Evolutionary conservation across 2,329 filamentous ascomycete species (phyloP).

Genomic region (Talaromyces marneffei): DNA sequence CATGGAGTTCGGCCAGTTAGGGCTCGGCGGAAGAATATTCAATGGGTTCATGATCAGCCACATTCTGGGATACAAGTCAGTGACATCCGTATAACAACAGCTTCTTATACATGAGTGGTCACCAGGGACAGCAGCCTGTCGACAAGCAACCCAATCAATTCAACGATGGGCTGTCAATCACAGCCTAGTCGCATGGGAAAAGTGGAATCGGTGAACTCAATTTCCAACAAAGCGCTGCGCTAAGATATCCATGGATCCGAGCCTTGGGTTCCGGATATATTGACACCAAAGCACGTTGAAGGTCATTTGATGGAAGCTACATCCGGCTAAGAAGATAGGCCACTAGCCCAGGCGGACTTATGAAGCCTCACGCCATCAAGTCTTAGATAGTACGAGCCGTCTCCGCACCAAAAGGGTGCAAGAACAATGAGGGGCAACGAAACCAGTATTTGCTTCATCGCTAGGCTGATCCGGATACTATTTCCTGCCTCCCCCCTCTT

Average conservation of each 20-base stretch:
- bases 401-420: not conserved
- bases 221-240: not conserved
- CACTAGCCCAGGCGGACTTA: not conserved
- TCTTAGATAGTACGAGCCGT: not conserved
- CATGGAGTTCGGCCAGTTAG: not conserved
- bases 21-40: not conserved
- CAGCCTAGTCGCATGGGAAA: not conserved
- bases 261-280: not conserved
- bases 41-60: constrained; percentile 6
- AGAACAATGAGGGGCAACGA: constrained; percentile 6
- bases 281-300: not conserved
- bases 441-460: not conserved
- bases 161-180: not conserved
- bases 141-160: not conserved
- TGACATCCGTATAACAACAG: not conserved
- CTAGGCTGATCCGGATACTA: not conserved
- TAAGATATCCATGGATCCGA: constrained; percentile 1
- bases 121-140: not conserved
- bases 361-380: not conserved
- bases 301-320: constrained; percentile 6
- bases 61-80: constrained; percentile 10
- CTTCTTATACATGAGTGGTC: not conserved
- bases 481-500: constrained; percentile 2
- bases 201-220: not conserved
- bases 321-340: constrained; percentile 5